Base-by-base conservation (phyloP, 495 filamentous ascomycete species). In the Neurospora sp. region DNA sequence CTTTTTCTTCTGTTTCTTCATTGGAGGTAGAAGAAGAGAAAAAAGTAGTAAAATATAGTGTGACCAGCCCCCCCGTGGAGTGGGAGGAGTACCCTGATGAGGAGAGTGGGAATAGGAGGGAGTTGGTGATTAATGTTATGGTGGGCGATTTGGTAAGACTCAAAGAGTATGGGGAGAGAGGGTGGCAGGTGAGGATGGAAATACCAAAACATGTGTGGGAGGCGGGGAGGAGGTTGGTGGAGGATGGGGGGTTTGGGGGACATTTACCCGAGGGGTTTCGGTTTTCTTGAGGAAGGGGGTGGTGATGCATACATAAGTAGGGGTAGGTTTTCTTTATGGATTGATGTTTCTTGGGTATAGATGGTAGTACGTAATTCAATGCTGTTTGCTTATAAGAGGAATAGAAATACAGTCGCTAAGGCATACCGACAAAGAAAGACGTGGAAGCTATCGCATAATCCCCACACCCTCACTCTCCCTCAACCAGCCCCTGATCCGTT, bases 71-170 rank as follows among this genome's bases (percentile, higher is more conserved):
- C 35, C 75, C 72, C 27, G 38, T 83, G 48, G 68, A 61, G 35
- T 82, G 78, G 79, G 69, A 70, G 39, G 77, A 80, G 44, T 83
- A 82, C 70, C 79, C 79, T 3, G 79, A 81, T 40, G 76, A 74
- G 39, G 77, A 65, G 27, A 65, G 20, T 12, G 65, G 77, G 31
- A 81, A 81, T 40, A 77, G 80, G 12, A 41, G 72, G n/a, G 80
- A 82, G 7, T 59, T 82, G 14, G 80, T 83, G 37, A 79, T 79
- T 35, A 81, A 75, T 71, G 79, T 82, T 53, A 79, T 80, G 68
- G 80, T 82, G 3, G 82, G 82, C 2, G 81, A 83, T 71, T 53
- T 82, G 20, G 74, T 82, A 14, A 74, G 82, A 9, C 78, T 83
- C 12, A 77, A 75, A 1, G 80, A 82, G n/a, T 83, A 82, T 69